Evolutionary conservation across 257 asterid genomes (phyloP), one percentile per base, ranked within the genome.

Genomic region (Coffea canephora): DNA sequence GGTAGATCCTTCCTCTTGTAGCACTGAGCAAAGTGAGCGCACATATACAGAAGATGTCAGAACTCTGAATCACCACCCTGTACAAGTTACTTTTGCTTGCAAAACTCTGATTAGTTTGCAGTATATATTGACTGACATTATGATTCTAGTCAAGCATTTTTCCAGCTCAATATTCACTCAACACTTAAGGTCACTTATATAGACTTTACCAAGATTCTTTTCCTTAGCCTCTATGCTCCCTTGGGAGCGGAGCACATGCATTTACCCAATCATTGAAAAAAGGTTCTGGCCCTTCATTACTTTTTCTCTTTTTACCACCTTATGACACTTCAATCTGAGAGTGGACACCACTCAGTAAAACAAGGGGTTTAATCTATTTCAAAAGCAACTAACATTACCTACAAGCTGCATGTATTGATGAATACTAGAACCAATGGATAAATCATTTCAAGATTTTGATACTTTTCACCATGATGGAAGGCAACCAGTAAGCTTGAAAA

Each of bases 1-100:
- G 89, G 85, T 96, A 96, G 67, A 96, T 81, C 84, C 99, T 84
- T 84, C 98, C 99, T 65, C 99, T 89, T 75, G 97, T 87, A 9
- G 99, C 95, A 88, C 99, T 96, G 78, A 85, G 69, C 69, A 78
- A 74, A 80, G 55, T 68, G 77, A 41, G 61, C 62, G 31, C 7
- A 75, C 5, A 62, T 62, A 71, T 68, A 71, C 77, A 50, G 71
- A 39, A 66, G 16, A 43, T 1, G n/a, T 12, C 11, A 64, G 62
- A 25, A 76, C 75, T 49, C 23, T 27, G 57, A 45, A 73, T 39
- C 21, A 7, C 0, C 12, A 10, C 23, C 13, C 48, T 50, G 25
- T 49, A 5, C 45, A 41, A 69, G 18, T 74, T 57, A 2, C 23
- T 54, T 18, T 66, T 36, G 34, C 15, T 66, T 36, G 34, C 15